Conservation (phyloP, 163 green algal genomes). For the Scenedesmus sp. region DNA sequence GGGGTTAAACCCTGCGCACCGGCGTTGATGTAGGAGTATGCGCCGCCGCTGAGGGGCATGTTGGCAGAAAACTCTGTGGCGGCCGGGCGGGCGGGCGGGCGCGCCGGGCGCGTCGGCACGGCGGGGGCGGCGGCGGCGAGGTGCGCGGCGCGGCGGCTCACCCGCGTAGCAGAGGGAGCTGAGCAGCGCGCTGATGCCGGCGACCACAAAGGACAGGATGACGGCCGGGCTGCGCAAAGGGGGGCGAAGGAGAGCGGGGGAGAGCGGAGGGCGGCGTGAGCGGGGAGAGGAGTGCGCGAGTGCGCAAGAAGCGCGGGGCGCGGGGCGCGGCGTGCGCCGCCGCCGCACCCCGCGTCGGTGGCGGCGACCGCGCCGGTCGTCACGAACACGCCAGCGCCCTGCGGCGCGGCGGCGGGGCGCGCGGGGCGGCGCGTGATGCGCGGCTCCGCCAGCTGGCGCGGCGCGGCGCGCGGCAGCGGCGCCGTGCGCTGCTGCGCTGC, state of each 20-base stretch:
- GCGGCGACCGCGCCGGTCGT: slow-evolving; percentile 36
- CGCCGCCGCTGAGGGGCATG: slow-evolving; percentile 73
- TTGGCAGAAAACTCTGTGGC: slow-evolving; percentile 73
- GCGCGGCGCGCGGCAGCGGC: too few species aligned
- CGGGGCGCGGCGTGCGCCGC: neutral
- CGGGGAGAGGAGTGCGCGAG: too few species aligned
- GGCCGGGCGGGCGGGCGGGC: too few species aligned
- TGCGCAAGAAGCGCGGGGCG: neutral
- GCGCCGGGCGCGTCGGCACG: too few species aligned
- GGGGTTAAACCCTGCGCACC: too few species aligned
- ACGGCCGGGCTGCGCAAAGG: slow-evolving; percentile 28
- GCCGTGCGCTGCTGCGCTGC: neutral
- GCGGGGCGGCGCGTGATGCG: too few species aligned
- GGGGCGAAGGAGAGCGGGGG: neutral
- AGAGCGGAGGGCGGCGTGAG: too few species aligned
- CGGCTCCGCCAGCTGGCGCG: too few species aligned
- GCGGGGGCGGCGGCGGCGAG: too few species aligned
- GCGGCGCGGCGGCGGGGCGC: neutral
- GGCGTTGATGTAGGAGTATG: too few species aligned
- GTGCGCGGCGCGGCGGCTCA: too few species aligned
- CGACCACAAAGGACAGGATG: slow-evolving; percentile 34
- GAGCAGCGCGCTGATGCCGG: slow-evolving; percentile 64
- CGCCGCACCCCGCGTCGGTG: slow-evolving; percentile 21
- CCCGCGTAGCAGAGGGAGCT: slow-evolving; percentile 77
- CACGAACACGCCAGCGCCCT: slow-evolving; percentile 45